These are phyloP conservation scores for Stephania japonica DNA, from an alignment of 164 flowering plant genomes.

Conservation along the genomic window DNA sequence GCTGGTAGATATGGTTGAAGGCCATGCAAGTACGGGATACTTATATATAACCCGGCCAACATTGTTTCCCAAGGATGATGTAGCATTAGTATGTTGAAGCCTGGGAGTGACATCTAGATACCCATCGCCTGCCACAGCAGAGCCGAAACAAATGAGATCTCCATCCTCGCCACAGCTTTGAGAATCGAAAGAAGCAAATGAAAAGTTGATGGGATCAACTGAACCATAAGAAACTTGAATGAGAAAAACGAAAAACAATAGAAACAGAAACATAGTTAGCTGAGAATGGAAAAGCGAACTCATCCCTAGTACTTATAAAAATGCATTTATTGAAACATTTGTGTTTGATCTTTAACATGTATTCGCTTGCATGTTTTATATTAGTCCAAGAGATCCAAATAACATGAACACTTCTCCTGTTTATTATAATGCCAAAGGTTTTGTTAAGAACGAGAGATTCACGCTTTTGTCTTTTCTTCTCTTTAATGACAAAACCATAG, in stretches of 20 bases:
- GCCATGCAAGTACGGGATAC: constrained; percentile 38
- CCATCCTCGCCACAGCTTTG: constrained; percentile 26
- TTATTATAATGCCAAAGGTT: background rate
- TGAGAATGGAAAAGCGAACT: background rate
- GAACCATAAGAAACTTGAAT: constrained; percentile 17
- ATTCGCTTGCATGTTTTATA: constrained; percentile 1
- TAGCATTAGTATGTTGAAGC: background rate
- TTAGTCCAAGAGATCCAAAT: background rate
- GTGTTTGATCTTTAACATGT: constrained; percentile 11
- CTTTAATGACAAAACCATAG: background rate
- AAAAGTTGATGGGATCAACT: constrained; percentile 20
- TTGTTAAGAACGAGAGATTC: constrained; percentile 12
- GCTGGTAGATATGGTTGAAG: constrained; percentile 35
- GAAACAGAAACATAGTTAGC: constrained; percentile 24
- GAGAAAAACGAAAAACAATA: constrained; percentile 15
- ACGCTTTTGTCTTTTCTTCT: constrained; percentile 14
- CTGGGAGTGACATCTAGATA: constrained; percentile 32
- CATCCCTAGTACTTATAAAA: background rate
- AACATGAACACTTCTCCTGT: constrained; percentile 4
- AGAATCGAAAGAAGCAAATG: constrained; percentile 27
- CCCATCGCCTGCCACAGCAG: constrained; percentile 26
- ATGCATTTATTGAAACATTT: background rate
- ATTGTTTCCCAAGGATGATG: background rate
- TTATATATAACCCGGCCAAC: constrained; percentile 37
- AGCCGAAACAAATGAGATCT: constrained; percentile 37